Evolutionary conservation across 2,329 filamentous ascomycete species (phyloP), one percentile per base, ranked within the genome.

Genomic region (Sclerotinia subarctica): DNA sequence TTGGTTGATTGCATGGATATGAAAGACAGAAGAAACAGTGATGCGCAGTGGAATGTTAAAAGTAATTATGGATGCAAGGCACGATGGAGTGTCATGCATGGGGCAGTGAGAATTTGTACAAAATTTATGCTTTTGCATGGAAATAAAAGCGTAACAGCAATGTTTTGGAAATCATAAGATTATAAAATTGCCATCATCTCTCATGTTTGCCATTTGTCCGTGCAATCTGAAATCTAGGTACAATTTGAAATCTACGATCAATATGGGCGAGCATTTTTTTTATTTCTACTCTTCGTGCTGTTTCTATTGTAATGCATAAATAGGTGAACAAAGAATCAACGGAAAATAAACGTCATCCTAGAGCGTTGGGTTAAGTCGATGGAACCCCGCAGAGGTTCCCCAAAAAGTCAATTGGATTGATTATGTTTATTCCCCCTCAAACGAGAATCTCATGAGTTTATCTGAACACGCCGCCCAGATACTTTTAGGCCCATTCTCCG

Each of bases 401-500:
- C 10, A 21, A 5, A 21, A 11, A 13, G 32, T 19, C 19, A n/a
- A 21, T 38, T 21, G 32, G 21, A 21, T 7, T 38, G 46, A 62
- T 47, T 32, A 47, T 38, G 32, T 56, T 7, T 56, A 10, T 7
- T 38, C 5, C 21, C 17, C n/a, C 17, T 62, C 46, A 7, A 62
- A 11, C 5, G 59, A 62, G 13, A 62, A 59, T 26, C 64, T 51
- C 32, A 49, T 53, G 24, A 59, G 5, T 19, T 15, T n/a, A 4
- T 60, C 29, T n/a, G 29, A 15, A 49, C 26, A 13, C 21, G 65
- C 19, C 24, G 53, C 44, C 65, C 65, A 74, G 10, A 76, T 65
- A 67, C 73, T 74, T 68, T 72, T 75, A 52, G 69, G 70, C 17
- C 60, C 54, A 29, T 66, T 63, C 29, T 68, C 67, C 2, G 53